Evolutionary conservation across 2,329 filamentous ascomycete genomes (phyloP).

Genomic region (Scorias spongiosa): DNA sequence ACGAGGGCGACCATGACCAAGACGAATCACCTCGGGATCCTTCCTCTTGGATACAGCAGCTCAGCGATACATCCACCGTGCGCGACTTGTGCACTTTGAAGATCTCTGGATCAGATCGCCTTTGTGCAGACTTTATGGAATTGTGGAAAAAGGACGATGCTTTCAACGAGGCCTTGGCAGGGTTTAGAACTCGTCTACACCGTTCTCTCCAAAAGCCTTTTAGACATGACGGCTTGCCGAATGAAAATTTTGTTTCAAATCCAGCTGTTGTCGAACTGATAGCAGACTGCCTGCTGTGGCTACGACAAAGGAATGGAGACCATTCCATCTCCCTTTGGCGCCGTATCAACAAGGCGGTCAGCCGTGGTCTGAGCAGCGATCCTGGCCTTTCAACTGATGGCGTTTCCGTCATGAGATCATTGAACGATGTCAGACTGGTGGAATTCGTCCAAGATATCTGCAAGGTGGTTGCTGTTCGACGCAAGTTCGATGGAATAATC

Average conservation of each 20-base stretch:
- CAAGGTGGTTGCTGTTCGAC: neutral
- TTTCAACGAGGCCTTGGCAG: neutral
- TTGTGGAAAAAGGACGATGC: neutral
- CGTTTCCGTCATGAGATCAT: too few species aligned
- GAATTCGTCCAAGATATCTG: neutral
- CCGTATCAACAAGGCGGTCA: neutral
- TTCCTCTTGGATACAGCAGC: conserved; percentile 43
- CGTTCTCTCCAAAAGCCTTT: conserved; percentile 19
- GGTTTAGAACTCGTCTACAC: conserved; percentile 2
- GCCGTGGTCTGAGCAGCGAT: neutral
- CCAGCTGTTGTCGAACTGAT: neutral
- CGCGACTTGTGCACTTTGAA: neutral
- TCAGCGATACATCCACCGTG: conserved; percentile 23
- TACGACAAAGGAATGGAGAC: neutral
- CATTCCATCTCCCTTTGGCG: neutral
- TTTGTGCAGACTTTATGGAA: neutral
- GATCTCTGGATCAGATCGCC: conserved; percentile 8
- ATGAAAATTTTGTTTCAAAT: neutral
- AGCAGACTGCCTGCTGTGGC: neutral
- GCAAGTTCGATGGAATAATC: neutral
- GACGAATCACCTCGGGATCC: conserved; percentile 27
- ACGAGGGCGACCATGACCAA: neutral
- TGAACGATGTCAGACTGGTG: too few species aligned
- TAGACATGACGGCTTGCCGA: conserved; percentile 16
- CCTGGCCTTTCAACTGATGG: too few species aligned